These are phyloP conservation scores for Heracleum sosnowskyi DNA, from an alignment of 129 eudicot genomes.

Conservation along the genomic window DNA sequence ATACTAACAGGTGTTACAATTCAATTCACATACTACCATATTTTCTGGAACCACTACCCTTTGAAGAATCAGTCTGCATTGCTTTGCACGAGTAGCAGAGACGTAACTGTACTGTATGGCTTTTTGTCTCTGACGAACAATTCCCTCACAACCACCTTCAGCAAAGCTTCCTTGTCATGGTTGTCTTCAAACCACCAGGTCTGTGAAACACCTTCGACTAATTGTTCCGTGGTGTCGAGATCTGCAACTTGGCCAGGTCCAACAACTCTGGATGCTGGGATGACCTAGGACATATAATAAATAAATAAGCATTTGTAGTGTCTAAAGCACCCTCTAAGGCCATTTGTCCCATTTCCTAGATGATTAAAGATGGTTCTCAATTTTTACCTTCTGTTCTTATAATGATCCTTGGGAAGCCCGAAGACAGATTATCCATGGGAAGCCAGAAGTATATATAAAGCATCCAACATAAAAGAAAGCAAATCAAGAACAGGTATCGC, in stretches of 20 bases:
- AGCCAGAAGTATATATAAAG: conserved; percentile 89
- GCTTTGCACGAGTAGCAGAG: conserved; percentile 45
- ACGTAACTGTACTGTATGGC: conserved; percentile 55
- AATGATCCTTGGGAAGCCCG: no score
- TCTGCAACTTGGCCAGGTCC: conserved; percentile 57
- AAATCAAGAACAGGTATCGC: conserved; percentile 71
- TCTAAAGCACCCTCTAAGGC: no score
- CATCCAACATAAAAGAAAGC: conserved; percentile 87
- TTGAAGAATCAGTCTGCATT: conserved; percentile 33
- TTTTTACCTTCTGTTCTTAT: no score
- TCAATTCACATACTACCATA: conserved; percentile 18
- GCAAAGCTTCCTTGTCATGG: conserved; percentile 58
- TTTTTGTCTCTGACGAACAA: conserved; percentile 47
- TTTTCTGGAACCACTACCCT: conserved; percentile 27
- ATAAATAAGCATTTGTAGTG: no score
- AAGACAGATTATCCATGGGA: conserved; percentile 74
- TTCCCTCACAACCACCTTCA: conserved; percentile 52
- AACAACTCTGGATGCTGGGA: conserved; percentile 76
- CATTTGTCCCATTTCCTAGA: no score
- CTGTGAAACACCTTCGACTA: conserved; percentile 53
- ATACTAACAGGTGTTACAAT: no score
- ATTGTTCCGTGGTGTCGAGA: conserved; percentile 52
- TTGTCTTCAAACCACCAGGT: conserved; percentile 86
- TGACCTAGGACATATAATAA: conserved; percentile 49
- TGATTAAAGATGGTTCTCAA: no score